Evolutionary conservation across 1,139 yeast genomes (phyloP).

Genomic region (Pichia norvegensis): DNA sequence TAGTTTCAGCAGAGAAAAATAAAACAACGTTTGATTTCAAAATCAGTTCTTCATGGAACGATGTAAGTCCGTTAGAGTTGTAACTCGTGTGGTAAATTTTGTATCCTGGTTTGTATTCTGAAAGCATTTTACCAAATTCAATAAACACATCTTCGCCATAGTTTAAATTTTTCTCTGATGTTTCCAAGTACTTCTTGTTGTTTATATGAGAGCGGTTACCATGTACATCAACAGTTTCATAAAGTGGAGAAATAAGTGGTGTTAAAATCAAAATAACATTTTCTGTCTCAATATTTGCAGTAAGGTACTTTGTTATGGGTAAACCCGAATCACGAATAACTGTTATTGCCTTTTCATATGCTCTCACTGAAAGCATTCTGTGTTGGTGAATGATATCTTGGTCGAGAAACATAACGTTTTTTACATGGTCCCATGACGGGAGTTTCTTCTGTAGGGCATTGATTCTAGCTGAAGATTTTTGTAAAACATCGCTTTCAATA

Average conservation of each 20-base stretch:
- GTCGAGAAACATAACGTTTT: conserved; percentile 25
- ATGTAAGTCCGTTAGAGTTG: conserved; percentile 57
- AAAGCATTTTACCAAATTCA: conserved; percentile 7
- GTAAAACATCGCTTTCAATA: conserved; percentile 27
- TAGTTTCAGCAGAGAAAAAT: conserved; percentile 55
- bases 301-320: conserved; percentile 8
- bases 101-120: conserved; percentile 25
- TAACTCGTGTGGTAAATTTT: conserved; percentile 27
- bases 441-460: conserved; percentile 38
- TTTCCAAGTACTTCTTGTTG: conserved; percentile 12
- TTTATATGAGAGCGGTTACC: conserved; percentile 11
- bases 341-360: conserved; percentile 50
- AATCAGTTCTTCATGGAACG: conserved; percentile 49
- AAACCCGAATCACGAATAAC: conserved; percentile 41
- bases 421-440: conserved; percentile 35
- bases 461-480: conserved; percentile 40
- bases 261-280: conserved; percentile 35
- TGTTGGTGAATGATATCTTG: conserved; percentile 40
- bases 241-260: conserved; percentile 21
- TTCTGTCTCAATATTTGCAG: conserved; percentile 24
- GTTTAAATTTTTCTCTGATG: conserved; percentile 2
- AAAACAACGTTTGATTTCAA: conserved; percentile 50
- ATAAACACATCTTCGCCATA: conserved; percentile 13
- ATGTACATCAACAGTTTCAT: conserved; percentile 30
- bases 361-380: conserved; percentile 38